Evolutionary conservation across 768 basidiomycete species (phyloP).

Genomic region (Xanthoconium stramineum): DNA sequence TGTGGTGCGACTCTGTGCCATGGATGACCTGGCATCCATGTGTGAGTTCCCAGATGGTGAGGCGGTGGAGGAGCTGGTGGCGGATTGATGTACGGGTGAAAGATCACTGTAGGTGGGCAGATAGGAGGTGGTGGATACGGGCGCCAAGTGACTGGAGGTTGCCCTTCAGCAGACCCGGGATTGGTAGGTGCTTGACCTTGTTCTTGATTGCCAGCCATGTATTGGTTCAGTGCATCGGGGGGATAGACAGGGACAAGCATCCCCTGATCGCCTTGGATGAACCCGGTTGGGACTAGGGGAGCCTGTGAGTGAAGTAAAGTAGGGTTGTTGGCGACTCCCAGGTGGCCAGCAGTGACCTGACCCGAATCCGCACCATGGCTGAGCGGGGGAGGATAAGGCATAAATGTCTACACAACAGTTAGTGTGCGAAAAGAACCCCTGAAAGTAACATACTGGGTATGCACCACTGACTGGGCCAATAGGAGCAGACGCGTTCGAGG

Average conservation of each 20-base stretch:
- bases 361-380: conserved; percentile 31
- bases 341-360: conserved; percentile 10
- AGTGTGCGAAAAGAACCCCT: conserved; percentile 3
- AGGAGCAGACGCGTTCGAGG: conserved; percentile 27
- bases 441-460: conserved; percentile 43
- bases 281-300: conserved; percentile 62
- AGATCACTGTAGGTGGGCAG: conserved; percentile 30
- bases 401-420: conserved; percentile 38
- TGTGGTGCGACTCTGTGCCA: conserved; percentile 23
- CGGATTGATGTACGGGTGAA: conserved; percentile 29
- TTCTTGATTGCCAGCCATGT: conserved; percentile 50
- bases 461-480: conserved; percentile 39
- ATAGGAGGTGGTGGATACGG: conserved; percentile 33
- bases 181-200: conserved; percentile 16
- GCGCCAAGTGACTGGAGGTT: conserved; percentile 32
- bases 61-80: conserved; percentile 17
- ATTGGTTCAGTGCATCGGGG: conserved; percentile 66
- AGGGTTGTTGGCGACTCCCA: conserved; percentile 15
- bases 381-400: conserved; percentile 45
- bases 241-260: conserved; percentile 69
- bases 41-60: conserved; percentile 18
- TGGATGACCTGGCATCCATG: conserved; percentile 27
- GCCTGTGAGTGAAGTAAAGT: conserved; percentile 37
- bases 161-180: conserved; percentile 26
- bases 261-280: conserved; percentile 70